These are phyloP conservation scores for Coleophoma eucalyptorum DNA, from an alignment of 2,329 filamentous ascomycete genomes.

Conservation along the genomic window DNA sequence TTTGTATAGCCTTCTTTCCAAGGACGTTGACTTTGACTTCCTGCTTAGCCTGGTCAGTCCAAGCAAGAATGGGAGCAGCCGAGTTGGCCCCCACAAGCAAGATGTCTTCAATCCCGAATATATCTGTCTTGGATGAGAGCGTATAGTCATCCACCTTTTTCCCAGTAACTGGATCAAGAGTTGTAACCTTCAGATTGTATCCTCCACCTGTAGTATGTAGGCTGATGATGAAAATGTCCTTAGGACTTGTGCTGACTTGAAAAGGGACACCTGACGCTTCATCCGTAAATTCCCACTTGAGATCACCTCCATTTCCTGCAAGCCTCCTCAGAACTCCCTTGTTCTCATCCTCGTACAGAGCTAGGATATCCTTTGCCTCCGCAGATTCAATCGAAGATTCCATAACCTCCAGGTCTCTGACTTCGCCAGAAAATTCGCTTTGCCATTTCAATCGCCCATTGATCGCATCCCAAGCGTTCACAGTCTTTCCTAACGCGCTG, in stretches of 20 bases:
- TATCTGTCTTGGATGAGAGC: slow-evolving; percentile 71
- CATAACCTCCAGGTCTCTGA: slow-evolving; percentile 73
- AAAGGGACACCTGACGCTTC: slow-evolving; percentile 66
- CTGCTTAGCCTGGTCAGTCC: slow-evolving; percentile 61
- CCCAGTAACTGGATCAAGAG: slow-evolving; percentile 70
- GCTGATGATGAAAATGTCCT: slow-evolving; percentile 73
- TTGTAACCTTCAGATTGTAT: slow-evolving; percentile 72
- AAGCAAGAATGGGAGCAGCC: slow-evolving; percentile 69
- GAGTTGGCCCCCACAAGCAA: slow-evolving; percentile 75
- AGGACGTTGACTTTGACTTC: slow-evolving; percentile 71
- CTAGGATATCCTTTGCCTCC: slow-evolving; percentile 66
- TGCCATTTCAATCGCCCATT: slow-evolving; percentile 80
- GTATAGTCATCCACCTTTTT: slow-evolving; percentile 67
- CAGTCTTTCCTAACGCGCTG: slow-evolving; percentile 64
- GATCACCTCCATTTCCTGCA: slow-evolving; percentile 65
- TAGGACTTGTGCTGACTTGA: slow-evolving; percentile 66
- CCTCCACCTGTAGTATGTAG: slow-evolving; percentile 67
- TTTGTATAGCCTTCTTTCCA: slow-evolving; percentile 50
- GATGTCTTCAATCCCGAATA: slow-evolving; percentile 60
- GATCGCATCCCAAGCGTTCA: slow-evolving; percentile 79
- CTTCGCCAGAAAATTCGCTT: slow-evolving; percentile 50
- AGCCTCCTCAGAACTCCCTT: slow-evolving; percentile 64
- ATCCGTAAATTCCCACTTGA: slow-evolving; percentile 77
- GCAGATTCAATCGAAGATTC: slow-evolving; percentile 50
- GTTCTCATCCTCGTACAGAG: slow-evolving; percentile 56